Evolutionary conservation across 176 grass and related monocot genomes (phyloP).

Genomic region (Rhynchospora tenuis): DNA sequence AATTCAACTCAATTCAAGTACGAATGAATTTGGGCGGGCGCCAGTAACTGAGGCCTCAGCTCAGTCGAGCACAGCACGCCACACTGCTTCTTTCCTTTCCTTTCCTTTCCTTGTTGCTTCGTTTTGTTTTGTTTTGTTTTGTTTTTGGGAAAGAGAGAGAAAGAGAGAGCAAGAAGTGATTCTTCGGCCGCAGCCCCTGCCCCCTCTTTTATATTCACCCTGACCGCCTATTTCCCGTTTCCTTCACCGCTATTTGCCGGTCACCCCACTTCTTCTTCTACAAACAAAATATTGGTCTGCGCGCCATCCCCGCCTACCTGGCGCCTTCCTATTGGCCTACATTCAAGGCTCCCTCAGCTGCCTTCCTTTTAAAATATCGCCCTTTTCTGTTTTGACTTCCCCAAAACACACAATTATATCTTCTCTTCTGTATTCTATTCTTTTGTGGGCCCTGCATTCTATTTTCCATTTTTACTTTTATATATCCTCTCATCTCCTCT

Average conservation of each 20-base stretch:
- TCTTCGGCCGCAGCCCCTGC: background rate
- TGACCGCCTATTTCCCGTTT: background rate
- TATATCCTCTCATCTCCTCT: too few species aligned
- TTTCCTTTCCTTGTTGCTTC: too few species aligned
- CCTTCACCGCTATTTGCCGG: background rate
- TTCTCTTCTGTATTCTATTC: too few species aligned
- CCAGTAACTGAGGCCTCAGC: too few species aligned
- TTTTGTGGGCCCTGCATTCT: too few species aligned
- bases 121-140: too few species aligned
- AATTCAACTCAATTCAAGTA: background rate
- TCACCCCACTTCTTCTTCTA: too few species aligned
- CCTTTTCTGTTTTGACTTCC: conserved; percentile 2
- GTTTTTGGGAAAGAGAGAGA: background rate
- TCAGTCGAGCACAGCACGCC: too few species aligned
- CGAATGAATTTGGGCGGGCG: too few species aligned
- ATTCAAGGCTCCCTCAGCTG: background rate
- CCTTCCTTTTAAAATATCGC: background rate
- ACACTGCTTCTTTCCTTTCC: too few species aligned
- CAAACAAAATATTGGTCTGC: background rate
- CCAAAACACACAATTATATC: too few species aligned
- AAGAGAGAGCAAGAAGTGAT: background rate
- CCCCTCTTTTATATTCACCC: background rate
- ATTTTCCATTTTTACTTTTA: too few species aligned
- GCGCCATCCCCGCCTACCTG: background rate
- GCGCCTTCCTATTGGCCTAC: background rate